A percentile compares a stretch with the other conserved stretches of the same genome.
Evolutionary conservation across 169 alveolate genomes (phyloP).

Genomic region (Miamiensis avidus): DNA sequence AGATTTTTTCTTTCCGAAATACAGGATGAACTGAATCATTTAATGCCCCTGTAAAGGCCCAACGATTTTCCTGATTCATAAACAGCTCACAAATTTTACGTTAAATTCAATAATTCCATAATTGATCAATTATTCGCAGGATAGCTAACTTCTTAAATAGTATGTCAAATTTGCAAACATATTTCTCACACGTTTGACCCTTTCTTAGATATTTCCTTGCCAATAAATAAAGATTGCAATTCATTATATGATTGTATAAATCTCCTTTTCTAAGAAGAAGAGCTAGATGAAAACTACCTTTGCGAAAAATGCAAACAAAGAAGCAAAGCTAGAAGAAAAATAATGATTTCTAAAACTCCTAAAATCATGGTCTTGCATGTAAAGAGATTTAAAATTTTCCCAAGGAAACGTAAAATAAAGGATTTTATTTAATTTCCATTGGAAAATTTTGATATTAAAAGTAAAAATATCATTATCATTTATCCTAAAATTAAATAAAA

Average conservation of each 20-base stretch:
- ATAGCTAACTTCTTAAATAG: neutral
- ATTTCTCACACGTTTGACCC: neutral
- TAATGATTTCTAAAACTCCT: neutral
- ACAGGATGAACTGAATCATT: neutral
- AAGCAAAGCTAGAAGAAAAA: neutral
- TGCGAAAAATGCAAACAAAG: neutral
- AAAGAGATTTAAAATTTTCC: neutral
- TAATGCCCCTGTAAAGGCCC: neutral
- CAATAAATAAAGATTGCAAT: neutral
- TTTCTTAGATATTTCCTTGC: neutral
- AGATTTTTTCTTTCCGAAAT: neutral
- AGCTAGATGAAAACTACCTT: neutral
- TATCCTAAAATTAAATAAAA: too few species aligned
- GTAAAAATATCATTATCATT: neutral
- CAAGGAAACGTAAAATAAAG: neutral
- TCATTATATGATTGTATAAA: neutral
- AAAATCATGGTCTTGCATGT: neutral
- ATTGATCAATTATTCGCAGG: neutral
- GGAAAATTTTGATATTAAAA: neutral
- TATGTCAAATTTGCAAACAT: neutral
- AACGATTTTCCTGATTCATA: neutral
- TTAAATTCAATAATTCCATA: neutral
- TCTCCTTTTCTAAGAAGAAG: neutral
- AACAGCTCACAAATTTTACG: neutral
- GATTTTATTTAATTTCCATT: neutral